These are phyloP conservation scores for Hemisphaericaspora lyxosophila DNA, from an alignment of 1,139 yeast species.

Conservation along the genomic window DNA sequence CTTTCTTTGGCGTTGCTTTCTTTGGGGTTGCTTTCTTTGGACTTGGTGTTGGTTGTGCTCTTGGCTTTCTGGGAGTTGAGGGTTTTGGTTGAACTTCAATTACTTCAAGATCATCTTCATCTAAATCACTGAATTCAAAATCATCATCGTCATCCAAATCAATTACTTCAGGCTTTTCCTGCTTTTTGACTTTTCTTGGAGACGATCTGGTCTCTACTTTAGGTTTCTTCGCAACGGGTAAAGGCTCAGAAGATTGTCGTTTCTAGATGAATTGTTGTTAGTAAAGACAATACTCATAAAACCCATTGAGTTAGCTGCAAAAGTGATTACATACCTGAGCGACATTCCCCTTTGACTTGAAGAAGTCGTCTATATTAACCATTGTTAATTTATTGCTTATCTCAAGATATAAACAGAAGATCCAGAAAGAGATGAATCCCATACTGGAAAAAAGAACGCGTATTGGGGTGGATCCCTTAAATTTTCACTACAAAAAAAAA, in stretches of 20 bases:
- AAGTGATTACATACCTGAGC: conserved; percentile 7
- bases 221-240: conserved; percentile 6
- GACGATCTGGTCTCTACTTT: conserved; percentile 6
- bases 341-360: conserved; percentile 5
- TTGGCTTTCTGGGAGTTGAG: conserved; percentile 2
- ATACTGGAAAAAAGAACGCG: too few relatives aligned
- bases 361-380: conserved; percentile 13
- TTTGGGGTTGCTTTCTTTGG: conserved; percentile 10
- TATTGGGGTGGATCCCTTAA: too few relatives aligned
- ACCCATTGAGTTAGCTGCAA: not conserved
- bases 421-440: too few relatives aligned
- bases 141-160: conserved; percentile 22
- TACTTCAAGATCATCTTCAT: conserved; percentile 12
- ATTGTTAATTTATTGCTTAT: conserved; percentile 1
- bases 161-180: conserved; percentile 16
- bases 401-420: too few relatives aligned
- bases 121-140: conserved; percentile 17
- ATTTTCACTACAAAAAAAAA: too few relatives aligned
- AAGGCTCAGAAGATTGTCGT: conserved; percentile 8
- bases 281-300: not conserved
- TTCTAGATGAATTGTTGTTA: conserved; percentile 9
- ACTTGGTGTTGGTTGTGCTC: conserved; percentile 10
- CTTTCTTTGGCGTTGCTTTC: conserved; percentile 10
- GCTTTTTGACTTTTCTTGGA: conserved; percentile 1
- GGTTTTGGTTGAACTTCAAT: conserved; percentile 3